Percentiles rank a stretch among this genome's conserved stretches.
Evolutionary conservation across 1,139 yeast genomes (phyloP).

Genomic region (Scheffersomyces lignicola): DNA sequence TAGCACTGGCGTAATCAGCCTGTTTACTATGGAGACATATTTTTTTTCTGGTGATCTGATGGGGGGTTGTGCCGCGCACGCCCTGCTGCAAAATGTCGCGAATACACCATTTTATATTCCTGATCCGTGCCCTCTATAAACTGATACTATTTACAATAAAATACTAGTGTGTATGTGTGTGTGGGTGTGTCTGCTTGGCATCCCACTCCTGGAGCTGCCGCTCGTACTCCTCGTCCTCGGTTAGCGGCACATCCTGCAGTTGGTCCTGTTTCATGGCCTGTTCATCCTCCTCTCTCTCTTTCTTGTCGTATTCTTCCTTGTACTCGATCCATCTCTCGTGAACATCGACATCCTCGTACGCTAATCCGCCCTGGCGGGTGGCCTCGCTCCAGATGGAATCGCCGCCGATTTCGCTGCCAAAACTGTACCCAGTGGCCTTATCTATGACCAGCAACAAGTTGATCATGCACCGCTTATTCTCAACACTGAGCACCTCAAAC

Average conservation of each 20-base stretch:
- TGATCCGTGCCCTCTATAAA: no score
- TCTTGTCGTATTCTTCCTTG: slow-evolving; percentile 70
- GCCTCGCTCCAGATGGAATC: slow-evolving; percentile 97
- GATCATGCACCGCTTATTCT: slow-evolving; percentile 91
- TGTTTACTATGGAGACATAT: no score
- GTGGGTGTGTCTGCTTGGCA: no score
- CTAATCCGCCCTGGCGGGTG: slow-evolving; percentile 71
- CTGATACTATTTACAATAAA: no score
- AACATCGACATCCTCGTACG: slow-evolving; percentile 58
- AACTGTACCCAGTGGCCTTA: slow-evolving; percentile 89
- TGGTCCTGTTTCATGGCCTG: slow-evolving; percentile 17
- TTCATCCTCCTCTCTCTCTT: slow-evolving; percentile 51
- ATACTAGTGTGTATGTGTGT: no score
- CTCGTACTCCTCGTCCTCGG: slow-evolving; percentile 75
- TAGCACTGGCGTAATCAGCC: no score
- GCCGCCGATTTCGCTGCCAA: slow-evolving; percentile 93
- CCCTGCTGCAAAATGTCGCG: no score
- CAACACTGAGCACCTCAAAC: slow-evolving; percentile 87
- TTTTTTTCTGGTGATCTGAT: no score
- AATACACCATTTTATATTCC: no score
- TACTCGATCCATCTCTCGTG: slow-evolving; percentile 96
- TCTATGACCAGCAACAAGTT: slow-evolving; percentile 74
- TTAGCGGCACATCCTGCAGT: slow-evolving; percentile 29
- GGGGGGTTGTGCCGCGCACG: no score
- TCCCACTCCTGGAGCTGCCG: slow-evolving; percentile 68